Evolutionary conservation across 2,329 filamentous ascomycete genomes (phyloP).

Genomic region (Xylariaceae sp.): DNA sequence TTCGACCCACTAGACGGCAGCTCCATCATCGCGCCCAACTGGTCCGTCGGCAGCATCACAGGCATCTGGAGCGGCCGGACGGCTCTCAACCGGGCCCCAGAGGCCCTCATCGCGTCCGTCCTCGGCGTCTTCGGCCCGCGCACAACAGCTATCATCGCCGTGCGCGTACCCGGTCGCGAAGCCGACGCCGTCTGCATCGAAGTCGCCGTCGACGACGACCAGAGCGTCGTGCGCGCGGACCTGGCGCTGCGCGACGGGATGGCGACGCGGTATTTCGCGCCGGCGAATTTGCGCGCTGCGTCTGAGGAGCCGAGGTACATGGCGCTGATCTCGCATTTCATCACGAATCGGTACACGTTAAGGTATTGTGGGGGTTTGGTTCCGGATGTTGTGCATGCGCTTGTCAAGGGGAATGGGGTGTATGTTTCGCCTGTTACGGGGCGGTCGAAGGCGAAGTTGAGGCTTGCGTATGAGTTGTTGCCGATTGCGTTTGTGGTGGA

Average conservation of each 20-base stretch:
- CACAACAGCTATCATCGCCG: conserved; percentile 50
- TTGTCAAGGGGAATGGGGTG: conserved; percentile 57
- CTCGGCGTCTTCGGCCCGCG: conserved; percentile 52
- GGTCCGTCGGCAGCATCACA: conserved; percentile 55
- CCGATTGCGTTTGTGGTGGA: conserved; percentile 57
- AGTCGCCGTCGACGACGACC: conserved; percentile 37
- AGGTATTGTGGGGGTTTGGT: conserved; percentile 57
- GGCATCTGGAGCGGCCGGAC: conserved; percentile 52
- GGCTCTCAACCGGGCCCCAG: conserved; percentile 39
- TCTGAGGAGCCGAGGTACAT: conserved; percentile 47
- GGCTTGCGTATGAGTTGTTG: conserved; percentile 53
- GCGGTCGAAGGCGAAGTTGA: conserved; percentile 50
- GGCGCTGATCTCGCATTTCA: conserved; percentile 44
- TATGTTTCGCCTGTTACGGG: conserved; percentile 54
- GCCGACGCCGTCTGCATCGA: conserved; percentile 43
- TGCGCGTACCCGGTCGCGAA: conserved; percentile 40
- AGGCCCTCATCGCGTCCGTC: conserved; percentile 44
- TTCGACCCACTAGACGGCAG: conserved; percentile 61
- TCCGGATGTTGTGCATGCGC: conserved; percentile 54
- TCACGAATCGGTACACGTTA: conserved; percentile 52
- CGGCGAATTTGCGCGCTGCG: conserved; percentile 55
- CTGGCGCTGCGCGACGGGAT: conserved; percentile 38
- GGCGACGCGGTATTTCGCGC: conserved; percentile 54
- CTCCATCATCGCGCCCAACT: conserved; percentile 55
- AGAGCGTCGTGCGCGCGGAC: conserved; percentile 38